These are phyloP conservation scores for Komagataella populi DNA, from an alignment of 805 yeast genomes.

Conservation along the genomic window DNA sequence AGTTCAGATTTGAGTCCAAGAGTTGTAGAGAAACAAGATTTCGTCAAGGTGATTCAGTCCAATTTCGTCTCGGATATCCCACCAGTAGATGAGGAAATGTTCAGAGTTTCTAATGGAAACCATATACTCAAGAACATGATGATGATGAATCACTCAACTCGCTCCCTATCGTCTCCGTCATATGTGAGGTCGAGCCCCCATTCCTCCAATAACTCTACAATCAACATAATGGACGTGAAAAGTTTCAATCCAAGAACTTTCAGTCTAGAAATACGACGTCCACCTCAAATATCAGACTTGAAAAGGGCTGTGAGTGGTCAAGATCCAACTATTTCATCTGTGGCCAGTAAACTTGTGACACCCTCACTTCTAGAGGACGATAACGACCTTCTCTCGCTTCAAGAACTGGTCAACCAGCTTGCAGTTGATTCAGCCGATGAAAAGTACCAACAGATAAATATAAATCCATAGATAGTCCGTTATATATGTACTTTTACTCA, in stretches of 20 bases:
- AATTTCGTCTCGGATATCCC: neutral
- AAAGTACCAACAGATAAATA: neutral
- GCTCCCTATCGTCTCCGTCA: neutral
- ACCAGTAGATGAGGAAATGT: neutral
- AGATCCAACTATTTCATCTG: neutral
- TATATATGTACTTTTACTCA: neutral
- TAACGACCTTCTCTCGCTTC: neutral
- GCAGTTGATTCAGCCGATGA: neutral
- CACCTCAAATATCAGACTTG: neutral
- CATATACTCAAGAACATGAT: neutral
- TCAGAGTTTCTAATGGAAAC: neutral
- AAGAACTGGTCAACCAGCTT: neutral
- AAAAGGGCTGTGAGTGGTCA: neutral
- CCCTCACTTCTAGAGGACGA: neutral
- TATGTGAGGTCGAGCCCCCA: neutral
- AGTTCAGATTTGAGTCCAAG: neutral
- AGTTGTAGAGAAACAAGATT: neutral
- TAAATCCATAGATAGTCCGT: neutral
- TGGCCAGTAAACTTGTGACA: neutral
- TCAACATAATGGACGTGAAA: neutral
- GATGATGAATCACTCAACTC: neutral
- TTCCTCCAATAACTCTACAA: neutral
- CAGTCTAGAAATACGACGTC: neutral
- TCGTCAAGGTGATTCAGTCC: neutral
- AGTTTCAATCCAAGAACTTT: neutral